Base-by-base conservation (phyloP, 2,329 filamentous ascomycete genomes). In the Aspergillus neotritici region DNA sequence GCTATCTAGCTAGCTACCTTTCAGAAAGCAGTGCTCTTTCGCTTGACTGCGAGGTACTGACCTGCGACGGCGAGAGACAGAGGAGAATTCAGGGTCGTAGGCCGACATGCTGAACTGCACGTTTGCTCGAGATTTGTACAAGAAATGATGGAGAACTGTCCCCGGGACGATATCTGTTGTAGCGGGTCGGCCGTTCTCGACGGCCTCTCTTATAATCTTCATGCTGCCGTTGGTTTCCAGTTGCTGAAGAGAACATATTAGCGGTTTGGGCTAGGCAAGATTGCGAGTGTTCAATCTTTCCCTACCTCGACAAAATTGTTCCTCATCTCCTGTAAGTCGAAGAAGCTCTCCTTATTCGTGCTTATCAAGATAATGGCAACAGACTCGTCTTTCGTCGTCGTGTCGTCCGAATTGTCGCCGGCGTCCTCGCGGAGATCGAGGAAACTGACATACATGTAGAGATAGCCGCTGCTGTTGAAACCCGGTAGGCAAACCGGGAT, bases 361-460 rank as follows among this genome's bases (percentile, higher is more conserved):
- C 88, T 95, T 60, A 98, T 94, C 47, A 98, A 78, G 29, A 98
- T 80, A 46, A 97, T 83, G 16, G 91, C 93, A n/a, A 94, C 82
- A 17, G 80, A 77, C 51, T 93, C 84, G 39, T 88, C 83, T 38
- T 71, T 65, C 14, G 63, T 65, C 46, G 68, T 65, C 47, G 68
- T 65, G 30, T 70, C 62, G 48, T 71, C 60, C 41, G 62, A 55
- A 42, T 68, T 63, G 21, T 65, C 66, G 42, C 66, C 70, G 28
- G 66, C 60, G n/a, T 69, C 72, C 16, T 74, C 66, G 34, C 75
- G 72, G 31, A 79, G 74, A 54, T 87, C 82, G 49, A 98, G 79
- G 64, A 97, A 98, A 72, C 87, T 95, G 62, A 98, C 93, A 61
- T 97, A 98, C 89, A 98, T 97, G 71, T 98, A 96, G 1, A 98